These are phyloP conservation scores for Phytopythium mirpurense DNA, from an alignment of 352 stramenopile species.

Conservation along the genomic window DNA sequence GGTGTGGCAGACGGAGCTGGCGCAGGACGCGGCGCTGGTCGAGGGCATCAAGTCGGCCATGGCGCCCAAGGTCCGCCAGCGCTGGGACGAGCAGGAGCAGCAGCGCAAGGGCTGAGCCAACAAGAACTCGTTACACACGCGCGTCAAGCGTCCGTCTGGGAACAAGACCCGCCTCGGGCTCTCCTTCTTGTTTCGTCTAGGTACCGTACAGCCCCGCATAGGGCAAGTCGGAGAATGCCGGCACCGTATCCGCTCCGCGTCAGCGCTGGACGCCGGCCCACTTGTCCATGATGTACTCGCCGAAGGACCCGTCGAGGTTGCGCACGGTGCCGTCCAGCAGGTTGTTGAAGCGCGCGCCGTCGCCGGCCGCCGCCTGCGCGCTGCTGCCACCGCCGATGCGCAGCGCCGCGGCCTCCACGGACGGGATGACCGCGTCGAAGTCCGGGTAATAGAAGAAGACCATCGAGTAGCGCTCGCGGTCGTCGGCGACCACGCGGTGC, in stretches of 20 bases:
- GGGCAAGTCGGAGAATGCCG: too few relatives aligned
- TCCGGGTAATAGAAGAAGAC: conserved; percentile 86
- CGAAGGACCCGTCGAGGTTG: conserved; percentile 55
- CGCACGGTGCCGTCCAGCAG: conserved; percentile 59
- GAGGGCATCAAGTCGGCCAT: conserved; percentile 69
- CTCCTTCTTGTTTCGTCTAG: background rate
- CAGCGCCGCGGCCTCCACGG: conserved; percentile 17
- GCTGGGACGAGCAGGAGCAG: conserved; percentile 35
- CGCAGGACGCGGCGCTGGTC: conserved; percentile 52
- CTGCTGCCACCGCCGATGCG: conserved; percentile 42
- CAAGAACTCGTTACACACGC: conserved; percentile 1
- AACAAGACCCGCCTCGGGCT: background rate
- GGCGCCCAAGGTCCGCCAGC: conserved; percentile 43
- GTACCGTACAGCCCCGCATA: too few relatives aligned
- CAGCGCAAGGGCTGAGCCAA: conserved; percentile 15
- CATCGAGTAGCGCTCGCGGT: conserved; percentile 73
- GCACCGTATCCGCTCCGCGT: too few relatives aligned
- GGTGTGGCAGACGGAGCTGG: conserved; percentile 47
- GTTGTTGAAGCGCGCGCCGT: conserved; percentile 55
- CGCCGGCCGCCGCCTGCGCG: conserved; percentile 1
- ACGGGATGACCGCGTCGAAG: conserved; percentile 67
- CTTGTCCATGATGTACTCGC: conserved; percentile 81
- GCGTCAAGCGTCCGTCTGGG: background rate
- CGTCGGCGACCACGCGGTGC: conserved; percentile 67
- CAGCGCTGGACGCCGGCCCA: conserved; percentile 70